Evolutionary conservation across 208 protist species (phyloP).

Genomic region (Trypanosoma avium): DNA sequence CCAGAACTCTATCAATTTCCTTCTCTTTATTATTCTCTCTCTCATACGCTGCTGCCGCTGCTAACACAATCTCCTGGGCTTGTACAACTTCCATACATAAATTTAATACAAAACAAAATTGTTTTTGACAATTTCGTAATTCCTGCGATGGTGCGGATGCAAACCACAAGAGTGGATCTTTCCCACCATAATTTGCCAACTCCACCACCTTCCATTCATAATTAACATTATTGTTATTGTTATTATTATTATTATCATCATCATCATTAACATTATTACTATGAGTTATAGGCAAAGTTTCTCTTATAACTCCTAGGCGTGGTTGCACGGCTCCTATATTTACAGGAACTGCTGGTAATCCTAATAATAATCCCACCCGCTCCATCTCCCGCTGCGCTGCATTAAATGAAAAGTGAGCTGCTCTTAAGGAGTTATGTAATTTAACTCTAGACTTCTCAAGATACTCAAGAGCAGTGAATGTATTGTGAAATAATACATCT

Average conservation of each 20-base stretch:
- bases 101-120: constrained; percentile 44
- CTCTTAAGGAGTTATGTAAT: constrained; percentile 53
- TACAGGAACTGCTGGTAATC: constrained; percentile 49
- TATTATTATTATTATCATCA: neutral
- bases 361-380: constrained; percentile 43
- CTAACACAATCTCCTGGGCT: constrained; percentile 45
- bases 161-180: constrained; percentile 26
- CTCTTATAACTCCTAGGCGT: constrained; percentile 19
- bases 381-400: constrained; percentile 53
- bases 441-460: constrained; percentile 38
- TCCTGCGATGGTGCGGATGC: constrained; percentile 18
- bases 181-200: neutral
- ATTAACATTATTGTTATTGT: neutral
- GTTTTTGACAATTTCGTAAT: constrained; percentile 44
- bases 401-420: constrained; percentile 51
- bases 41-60: constrained; percentile 16
- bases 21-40: neutral
- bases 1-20: neutral
- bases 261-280: neutral
- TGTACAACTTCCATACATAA: constrained; percentile 35
- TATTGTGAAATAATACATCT: constrained; percentile 18
- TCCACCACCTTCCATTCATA: constrained; percentile 1
- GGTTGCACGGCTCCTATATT: constrained; percentile 26
- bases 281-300: neutral
- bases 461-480: constrained; percentile 30